Percentiles rank a stretch among this genome's conserved stretches.
These are phyloP conservation scores for Vicia sativa DNA, from an alignment of 306 rosid species.

Conservation along the genomic window DNA sequence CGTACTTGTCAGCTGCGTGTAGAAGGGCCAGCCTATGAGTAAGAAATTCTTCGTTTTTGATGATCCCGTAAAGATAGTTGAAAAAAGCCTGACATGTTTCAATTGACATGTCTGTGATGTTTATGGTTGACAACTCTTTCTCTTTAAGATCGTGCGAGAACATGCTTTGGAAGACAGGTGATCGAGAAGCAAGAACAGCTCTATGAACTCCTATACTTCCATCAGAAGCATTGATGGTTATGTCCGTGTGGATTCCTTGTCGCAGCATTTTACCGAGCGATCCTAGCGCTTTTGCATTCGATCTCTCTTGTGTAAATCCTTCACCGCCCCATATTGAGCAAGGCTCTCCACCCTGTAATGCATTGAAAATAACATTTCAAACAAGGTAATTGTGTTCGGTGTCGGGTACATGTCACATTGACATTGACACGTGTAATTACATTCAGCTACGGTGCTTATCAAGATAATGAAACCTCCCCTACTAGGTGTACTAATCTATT, in stretches of 20 bases:
- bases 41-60: slow-evolving; percentile 74
- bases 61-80: slow-evolving; percentile 78
- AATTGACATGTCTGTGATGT: slow-evolving; percentile 88
- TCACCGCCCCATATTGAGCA: slow-evolving; percentile 76
- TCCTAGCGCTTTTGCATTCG: slow-evolving; percentile 70
- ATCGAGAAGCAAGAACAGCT: slow-evolving; percentile 87
- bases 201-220: slow-evolving; percentile 92
- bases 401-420: too few relatives aligned
- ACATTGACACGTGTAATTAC: neutral
- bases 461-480: neutral
- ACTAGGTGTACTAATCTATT: slow-evolving; percentile 8
- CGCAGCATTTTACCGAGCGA: slow-evolving; percentile 77
- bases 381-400: neutral
- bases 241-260: slow-evolving; percentile 90
- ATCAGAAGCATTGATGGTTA: slow-evolving; percentile 71
- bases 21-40: slow-evolving; percentile 77
- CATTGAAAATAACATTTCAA: slow-evolving; percentile 24
- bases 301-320: slow-evolving; percentile 58
- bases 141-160: slow-evolving; percentile 88
- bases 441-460: neutral
- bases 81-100: slow-evolving; percentile 84
- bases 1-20: slow-evolving; percentile 90
- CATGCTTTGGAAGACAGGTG: slow-evolving; percentile 94
- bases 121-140: slow-evolving; percentile 74
- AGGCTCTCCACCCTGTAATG: slow-evolving; percentile 72